phyloP scores from a whole-genome alignment of 75 land plant species.

The Picea sitchensis region DNA sequence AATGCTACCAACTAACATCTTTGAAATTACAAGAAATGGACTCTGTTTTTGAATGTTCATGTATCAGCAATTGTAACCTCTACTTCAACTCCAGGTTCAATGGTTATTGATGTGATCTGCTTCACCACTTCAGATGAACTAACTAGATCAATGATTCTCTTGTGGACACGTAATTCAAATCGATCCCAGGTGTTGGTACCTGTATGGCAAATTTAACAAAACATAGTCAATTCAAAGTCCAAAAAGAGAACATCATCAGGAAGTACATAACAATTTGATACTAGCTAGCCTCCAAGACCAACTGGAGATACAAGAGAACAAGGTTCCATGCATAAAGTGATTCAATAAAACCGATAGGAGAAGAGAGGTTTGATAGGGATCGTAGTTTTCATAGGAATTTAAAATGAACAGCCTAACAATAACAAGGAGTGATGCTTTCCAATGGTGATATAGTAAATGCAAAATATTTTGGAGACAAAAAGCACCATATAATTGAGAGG shows the following conservation, averaged over 20 bases:
- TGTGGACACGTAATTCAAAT: conserved; percentile 53
- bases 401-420: background rate
- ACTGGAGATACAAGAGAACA: background rate
- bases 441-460: background rate
- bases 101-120: conserved; percentile 66
- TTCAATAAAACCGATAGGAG: background rate
- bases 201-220: conserved; percentile 5
- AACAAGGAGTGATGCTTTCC: background rate
- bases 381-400: background rate
- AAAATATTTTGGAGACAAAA: background rate
- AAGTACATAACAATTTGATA: background rate
- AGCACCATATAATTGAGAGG: background rate
- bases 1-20: background rate
- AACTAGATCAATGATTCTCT: conserved; percentile 55
- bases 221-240: background rate
- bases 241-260: background rate
- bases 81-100: conserved; percentile 62
- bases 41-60: background rate
- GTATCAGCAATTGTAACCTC: conserved; percentile 52
- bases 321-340: background rate
- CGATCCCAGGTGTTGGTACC: conserved; percentile 66
- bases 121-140: conserved; percentile 59
- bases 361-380: background rate
- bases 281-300: background rate
- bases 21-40: background rate